Evolutionary conservation across 805 yeast genomes (phyloP), one percentile per base, ranked within the genome.

Genomic region (Blastobotrys americana): DNA sequence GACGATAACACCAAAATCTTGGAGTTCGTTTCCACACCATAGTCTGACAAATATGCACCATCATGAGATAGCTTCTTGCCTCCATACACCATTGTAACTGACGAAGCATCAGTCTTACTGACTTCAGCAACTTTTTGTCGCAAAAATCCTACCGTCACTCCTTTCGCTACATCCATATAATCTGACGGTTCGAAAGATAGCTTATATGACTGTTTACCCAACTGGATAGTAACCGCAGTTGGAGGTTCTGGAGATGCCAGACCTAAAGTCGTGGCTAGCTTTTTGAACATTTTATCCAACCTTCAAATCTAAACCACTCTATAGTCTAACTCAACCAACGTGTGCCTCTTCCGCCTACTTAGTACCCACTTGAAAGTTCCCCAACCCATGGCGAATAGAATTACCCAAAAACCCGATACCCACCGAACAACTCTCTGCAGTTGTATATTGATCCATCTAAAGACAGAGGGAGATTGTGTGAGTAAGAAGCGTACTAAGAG

Each of bases 121-220:
- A 84, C 68, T 34, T 70, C 64, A 28, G 79, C 71, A 2, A 80
- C 63, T 57, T 78, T 82, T 1, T 61, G 52, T 49, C 87, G 72
- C 44, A 87, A 68, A 50, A 80, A 77, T 15, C 68, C 72, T 27
- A 89, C 69, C 16, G 80, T 75, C 6, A 89, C 77, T 1, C 95
- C 95, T 45, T 84, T 76, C 49, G 74, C 74, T 64, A 47, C 66
- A 27, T 60, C 60, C 20, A 47, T 36, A 37, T 43, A 52, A 45
- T 60, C 65, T 19, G 48, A 55, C 2, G 38, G 37, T 39, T 47
- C 48, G 39, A 61, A 55, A 8, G 48, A 41, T 5, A 61, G 49
- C 28, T 45, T 49, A 37, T 47, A 48, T 13, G 52, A 47, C 33
- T 53, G 46, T 22, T 50, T 50, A 17, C 52, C 50, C 42, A 46